Conservation (phyloP, 139 green algal species). For the Diplosphaera chodatii region DNA sequence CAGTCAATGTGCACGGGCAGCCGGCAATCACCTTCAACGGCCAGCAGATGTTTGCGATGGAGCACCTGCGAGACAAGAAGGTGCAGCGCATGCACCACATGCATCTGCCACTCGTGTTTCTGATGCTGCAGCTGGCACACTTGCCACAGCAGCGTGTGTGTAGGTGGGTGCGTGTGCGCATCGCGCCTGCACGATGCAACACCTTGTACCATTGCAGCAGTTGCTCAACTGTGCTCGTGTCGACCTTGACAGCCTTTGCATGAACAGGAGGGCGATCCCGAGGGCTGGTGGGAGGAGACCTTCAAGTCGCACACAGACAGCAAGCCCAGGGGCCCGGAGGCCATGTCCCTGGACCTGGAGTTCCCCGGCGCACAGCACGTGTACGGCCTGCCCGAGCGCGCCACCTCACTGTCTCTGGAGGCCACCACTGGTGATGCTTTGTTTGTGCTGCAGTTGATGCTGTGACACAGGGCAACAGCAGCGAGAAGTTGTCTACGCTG, state of each 20-base stretch:
- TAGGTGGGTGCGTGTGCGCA: too few species aligned
- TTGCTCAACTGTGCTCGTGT: too few species aligned
- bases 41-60: slow-evolving; percentile 74
- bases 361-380: slow-evolving; percentile 77
- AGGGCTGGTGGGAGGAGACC: slow-evolving; percentile 85
- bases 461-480: not conserved
- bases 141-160: too few species aligned
- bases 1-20: slow-evolving; percentile 31
- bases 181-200: too few species aligned
- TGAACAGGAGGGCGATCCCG: slow-evolving; percentile 67
- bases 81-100: slow-evolving; percentile 19
- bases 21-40: slow-evolving; percentile 67
- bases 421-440: slow-evolving; percentile 34
- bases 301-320: slow-evolving; percentile 83
- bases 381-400: slow-evolving; percentile 93
- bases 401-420: slow-evolving; percentile 63
- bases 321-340: slow-evolving; percentile 81
- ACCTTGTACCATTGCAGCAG: too few species aligned
- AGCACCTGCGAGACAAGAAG: slow-evolving; percentile 73
- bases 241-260: too few species aligned
- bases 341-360: slow-evolving; percentile 84
- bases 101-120: too few species aligned
- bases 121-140: too few species aligned
- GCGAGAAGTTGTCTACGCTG: too few species aligned
- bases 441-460: not conserved